Evolutionary conservation across 2,329 filamentous ascomycete species (phyloP).

Genomic region (Phyllosticta capitalensis): DNA sequence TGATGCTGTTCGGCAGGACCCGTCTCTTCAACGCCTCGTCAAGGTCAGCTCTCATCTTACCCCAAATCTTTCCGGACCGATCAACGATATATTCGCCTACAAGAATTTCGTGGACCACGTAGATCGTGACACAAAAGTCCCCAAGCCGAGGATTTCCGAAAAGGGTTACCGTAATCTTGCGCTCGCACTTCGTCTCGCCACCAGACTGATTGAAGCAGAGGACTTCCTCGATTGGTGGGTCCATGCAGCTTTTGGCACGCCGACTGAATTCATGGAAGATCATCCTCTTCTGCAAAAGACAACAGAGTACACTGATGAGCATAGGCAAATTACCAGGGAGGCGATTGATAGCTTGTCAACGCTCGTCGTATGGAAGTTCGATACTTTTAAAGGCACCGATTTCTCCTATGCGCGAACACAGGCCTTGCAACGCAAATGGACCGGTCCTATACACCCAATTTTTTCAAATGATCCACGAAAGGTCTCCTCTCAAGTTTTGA

Average conservation of each 20-base stretch:
- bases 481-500: not conserved
- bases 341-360: not conserved
- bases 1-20: not conserved
- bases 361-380: not conserved
- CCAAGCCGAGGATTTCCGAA: not conserved
- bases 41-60: not conserved
- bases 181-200: slow-evolving; percentile 3
- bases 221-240: slow-evolving; percentile 7
- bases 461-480: not conserved
- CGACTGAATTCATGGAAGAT: not conserved
- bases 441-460: not conserved
- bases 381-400: not conserved
- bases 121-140: too few species aligned
- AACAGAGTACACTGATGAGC: not conserved
- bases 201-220: not conserved
- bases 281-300: not conserved
- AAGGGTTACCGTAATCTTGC: not conserved
- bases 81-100: slow-evolving; percentile 1
- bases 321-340: not conserved
- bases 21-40: not conserved
- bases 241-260: not conserved
- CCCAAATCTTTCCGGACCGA: slow-evolving; percentile 1
- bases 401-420: not conserved
- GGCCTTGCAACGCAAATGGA: not conserved
- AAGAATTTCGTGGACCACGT: not conserved